Evolutionary conservation across 129 eudicot genomes (phyloP).

Genomic region (Scalesia atractyloides): DNA sequence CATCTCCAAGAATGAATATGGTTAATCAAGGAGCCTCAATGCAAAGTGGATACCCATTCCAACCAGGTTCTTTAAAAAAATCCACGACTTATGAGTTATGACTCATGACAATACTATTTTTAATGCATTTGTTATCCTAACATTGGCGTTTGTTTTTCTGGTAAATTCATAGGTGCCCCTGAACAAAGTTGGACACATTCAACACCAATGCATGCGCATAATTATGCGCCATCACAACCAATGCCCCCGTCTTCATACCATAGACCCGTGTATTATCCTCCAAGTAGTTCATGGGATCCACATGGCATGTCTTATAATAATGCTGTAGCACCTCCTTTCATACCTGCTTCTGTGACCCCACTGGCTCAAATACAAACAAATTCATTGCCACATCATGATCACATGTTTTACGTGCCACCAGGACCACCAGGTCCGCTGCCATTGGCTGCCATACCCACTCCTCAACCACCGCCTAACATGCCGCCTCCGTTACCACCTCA

Average conservation of each 20-base stretch:
- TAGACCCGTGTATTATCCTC: slow-evolving; percentile 68
- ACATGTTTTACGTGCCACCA: slow-evolving; percentile 50
- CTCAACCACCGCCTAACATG: slow-evolving; percentile 24
- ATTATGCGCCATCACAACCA: slow-evolving; percentile 54
- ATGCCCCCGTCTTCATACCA: slow-evolving; percentile 53
- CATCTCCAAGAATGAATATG: slow-evolving; percentile 66
- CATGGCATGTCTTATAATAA: slow-evolving; percentile 50
- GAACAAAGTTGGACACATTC: slow-evolving; percentile 66
- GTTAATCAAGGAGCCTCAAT: slow-evolving; percentile 48
- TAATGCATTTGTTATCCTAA: not conserved
- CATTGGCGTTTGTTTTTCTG: not conserved
- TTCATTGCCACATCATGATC: slow-evolving; percentile 65
- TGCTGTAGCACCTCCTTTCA: slow-evolving; percentile 60
- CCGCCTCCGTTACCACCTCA: slow-evolving; percentile 58
- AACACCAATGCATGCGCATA: slow-evolving; percentile 55
- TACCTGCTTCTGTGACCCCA: slow-evolving; percentile 92
- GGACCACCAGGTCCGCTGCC: slow-evolving; percentile 29
- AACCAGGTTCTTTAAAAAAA: slow-evolving; percentile 35
- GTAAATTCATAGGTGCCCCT: slow-evolving; percentile 39
- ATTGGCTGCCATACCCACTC: slow-evolving; percentile 12
- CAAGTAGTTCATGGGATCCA: slow-evolving; percentile 72
- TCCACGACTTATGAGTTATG: not conserved
- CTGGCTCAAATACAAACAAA: slow-evolving; percentile 61
- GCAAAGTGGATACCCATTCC: slow-evolving; percentile 52
- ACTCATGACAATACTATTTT: not conserved